Base-by-base conservation (phyloP, 441 rosid genomes). In the Bruguiera hainesii region DNA sequence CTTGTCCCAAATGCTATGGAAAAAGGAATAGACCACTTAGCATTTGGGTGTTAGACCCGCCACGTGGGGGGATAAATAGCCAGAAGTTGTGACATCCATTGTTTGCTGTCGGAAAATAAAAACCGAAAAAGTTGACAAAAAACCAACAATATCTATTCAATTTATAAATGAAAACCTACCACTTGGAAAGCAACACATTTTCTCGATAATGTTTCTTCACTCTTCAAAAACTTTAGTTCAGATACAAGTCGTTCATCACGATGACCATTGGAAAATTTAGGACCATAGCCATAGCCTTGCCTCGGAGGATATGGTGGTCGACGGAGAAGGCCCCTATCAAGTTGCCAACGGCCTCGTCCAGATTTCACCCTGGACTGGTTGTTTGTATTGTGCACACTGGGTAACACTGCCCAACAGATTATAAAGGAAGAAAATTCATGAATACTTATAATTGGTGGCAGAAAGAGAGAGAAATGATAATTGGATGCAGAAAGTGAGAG, bases 211-310 rank as follows among this genome's bases (percentile, higher is more conserved):
- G 97, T 94, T 69, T 94, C 98, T 70, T 89, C 97, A 61, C 93
- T 91, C 75, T 89, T 94, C 0, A 80, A 79, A 81, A 94, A 85
- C 78, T 81, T 94, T 60, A 94, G 80, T 69, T 94, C 99, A 16
- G 98, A 91, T 60, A 94, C 94, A 81, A 89, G 82, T 46, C 91
- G 87, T 73, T 94, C 99, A 81, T 89, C 97, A 25, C 89, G 96
- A 75, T 73, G 94, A 71, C 87, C 88, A 68, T 79, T 89, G 59
- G 81, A 73, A 77, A 82, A 94, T 76, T 81, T 91, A 16, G 84
- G 69, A 29, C 87, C 86, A 71, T 62, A 88, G 50, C 94, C 91
- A 81, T 67, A 92, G 63, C 89, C 89, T 72, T 84, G 86, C 74
- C 96, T 83, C 26, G 84, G 87, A 64, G 91, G 94, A 77, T 73